Conservation (phyloP, 2,329 filamentous ascomycete species). For the Colletotrichum sp. region DNA sequence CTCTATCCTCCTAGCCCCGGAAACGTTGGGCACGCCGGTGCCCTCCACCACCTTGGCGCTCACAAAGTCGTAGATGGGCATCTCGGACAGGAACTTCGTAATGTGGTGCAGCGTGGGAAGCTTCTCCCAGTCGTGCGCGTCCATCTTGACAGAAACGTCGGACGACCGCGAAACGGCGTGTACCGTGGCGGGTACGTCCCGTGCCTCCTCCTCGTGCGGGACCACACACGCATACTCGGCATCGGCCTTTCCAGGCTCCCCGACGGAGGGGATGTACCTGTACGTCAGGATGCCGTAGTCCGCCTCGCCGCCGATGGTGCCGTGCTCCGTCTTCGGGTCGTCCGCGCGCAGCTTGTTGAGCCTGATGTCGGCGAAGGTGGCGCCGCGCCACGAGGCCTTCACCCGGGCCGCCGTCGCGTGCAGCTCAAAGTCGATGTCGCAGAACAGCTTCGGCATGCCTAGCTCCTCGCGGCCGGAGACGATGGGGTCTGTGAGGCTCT, state of each 20-base stretch:
- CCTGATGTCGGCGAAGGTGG: conserved; percentile 42
- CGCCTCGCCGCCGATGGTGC: conserved; percentile 18
- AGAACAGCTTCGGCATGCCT: conserved; percentile 65
- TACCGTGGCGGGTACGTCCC: conserved; percentile 30
- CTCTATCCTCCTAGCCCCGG: conserved; percentile 18
- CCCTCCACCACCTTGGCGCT: conserved; percentile 61
- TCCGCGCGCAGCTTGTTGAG: conserved; percentile 37
- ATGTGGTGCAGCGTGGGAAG: conserved; percentile 68
- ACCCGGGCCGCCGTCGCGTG: conserved; percentile 35
- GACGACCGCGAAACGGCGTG: conserved; percentile 38
- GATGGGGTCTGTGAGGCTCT: conserved; percentile 64
- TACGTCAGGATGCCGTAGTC: conserved; percentile 59
- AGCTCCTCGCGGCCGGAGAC: conserved; percentile 64
- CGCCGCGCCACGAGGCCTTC: conserved; percentile 45
- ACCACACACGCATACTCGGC: conserved; percentile 54
- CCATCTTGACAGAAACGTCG: conserved; percentile 50
- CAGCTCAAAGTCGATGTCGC: conserved; percentile 50
- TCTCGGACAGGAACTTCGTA: conserved; percentile 52
- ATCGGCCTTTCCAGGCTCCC: conserved; percentile 54
- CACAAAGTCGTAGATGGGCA: conserved; percentile 63
- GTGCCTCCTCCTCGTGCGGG: conserved; percentile 37
- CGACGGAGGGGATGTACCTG: conserved; percentile 62
- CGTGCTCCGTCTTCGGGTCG: conserved; percentile 27
- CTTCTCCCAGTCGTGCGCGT: conserved; percentile 54
- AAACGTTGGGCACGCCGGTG: conserved; percentile 54